Evolutionary conservation across 495 filamentous ascomycete genomes (phyloP), one percentile per base, ranked within the genome.

Genomic region (Penicillium ucsense): DNA sequence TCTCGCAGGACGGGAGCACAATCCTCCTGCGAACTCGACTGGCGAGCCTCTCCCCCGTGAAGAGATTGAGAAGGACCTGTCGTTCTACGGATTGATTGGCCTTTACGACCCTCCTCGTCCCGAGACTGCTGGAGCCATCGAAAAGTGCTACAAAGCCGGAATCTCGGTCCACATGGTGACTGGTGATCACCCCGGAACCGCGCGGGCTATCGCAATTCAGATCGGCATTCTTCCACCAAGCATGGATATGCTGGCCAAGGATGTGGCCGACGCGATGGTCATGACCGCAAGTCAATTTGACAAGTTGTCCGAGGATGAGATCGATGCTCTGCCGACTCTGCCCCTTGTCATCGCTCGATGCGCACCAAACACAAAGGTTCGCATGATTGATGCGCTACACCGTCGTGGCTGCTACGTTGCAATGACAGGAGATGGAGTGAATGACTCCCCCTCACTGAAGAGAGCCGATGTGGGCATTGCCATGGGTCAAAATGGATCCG

Each of bases 391-490:
- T 42, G 82, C 83, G 4, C 62, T 89, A 45, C 84, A 86, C 48
- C 75, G 83, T 38, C 68, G 83, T 41, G 76, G 77, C 32, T 57
- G 66, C 29, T 83, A 86, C 51, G 83, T 79, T n/a, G 86, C 83
- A 31, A 88, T 94, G 76, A 90, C 88, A n/a, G 88, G 88, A 59
- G 88, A 92, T 48, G 88, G 88, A 48, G 87, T 92, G 46, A 94
- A 94, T 59, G 88, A 92, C 62, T 82, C 85, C 4, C 86, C 88
- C 2, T 86, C 85, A 2, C 68, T 94, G 27, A 88, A 87, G 60
- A 76, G 80, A 31, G 85, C 88, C 11, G 87, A 94, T 63, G 79
- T 92, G 34, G 88, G 88, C 53, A 89, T 94, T 59, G 86, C 87
- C 5, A 89, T 92, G 84, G 85, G 84, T 32, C 72, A 81, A 43